Base-by-base conservation (phyloP, 2,329 filamentous ascomycete species). In the Curvularia sp. region DNA sequence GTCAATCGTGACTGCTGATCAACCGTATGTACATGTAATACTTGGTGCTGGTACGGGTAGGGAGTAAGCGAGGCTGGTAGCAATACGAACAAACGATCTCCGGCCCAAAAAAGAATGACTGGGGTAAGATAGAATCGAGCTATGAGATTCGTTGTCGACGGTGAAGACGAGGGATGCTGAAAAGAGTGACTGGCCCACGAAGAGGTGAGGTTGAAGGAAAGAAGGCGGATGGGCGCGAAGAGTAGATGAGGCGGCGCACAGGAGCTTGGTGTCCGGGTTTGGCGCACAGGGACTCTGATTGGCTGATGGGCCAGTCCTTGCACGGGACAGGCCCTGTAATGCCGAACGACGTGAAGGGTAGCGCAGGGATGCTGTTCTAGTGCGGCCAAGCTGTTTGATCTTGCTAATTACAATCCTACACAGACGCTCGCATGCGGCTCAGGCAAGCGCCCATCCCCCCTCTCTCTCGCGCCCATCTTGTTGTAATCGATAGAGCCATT, bases 91-190 rank as follows among this genome's bases (percentile, higher is more conserved):
- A 63, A 68, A 64, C 58, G 49, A 60, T 60, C 51, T 67, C 66
- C 57, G 60, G 64, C 65, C 68, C 64, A 68, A 74, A 48, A 45
- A 77, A 77, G 75, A 77, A 71, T 75, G 75, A 77, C 75, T 76
- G 71, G 69, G 74, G 75, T 77, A 74, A 73, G 73, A 70, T 68
- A 50, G 15, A 28, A 49, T 30, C 49, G 67, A 68, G 71, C 63
- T 52, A 57, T 61, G 64, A 61, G 62, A 49, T 63, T 57, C 43
- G 65, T 51, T 58, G 52, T 45, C 51, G 56, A 51, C 51, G 48
- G 60, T 53, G 62, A 61, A 58, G n/a, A n/a, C 23, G 32, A 49
- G 27, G 60, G 60, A 54, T 66, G 65, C 71, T 43, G 34, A 66
- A 73, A 71, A 60, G 71, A 73, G 71, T 57, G 72, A 70, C 71